A percentile compares a stretch with the other conserved stretches of the same genome.
Conservation (phyloP, 768 basidiomycete species). For the Rhodotorula taiwanensis region DNA sequence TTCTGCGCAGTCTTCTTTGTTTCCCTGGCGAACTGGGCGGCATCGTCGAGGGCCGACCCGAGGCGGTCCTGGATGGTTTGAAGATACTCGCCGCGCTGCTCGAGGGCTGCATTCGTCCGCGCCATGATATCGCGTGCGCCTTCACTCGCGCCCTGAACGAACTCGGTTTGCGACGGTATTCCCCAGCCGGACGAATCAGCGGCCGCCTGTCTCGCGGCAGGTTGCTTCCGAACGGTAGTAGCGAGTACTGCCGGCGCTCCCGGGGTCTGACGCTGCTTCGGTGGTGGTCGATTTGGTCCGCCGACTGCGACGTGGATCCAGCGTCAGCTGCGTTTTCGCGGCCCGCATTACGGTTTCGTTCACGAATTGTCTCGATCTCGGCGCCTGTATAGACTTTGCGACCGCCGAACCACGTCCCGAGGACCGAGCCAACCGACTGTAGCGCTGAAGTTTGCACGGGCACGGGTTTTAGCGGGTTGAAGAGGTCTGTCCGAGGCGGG, state of each 20-base stretch:
- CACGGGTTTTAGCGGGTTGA: slow-evolving; percentile 16
- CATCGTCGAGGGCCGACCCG: slow-evolving; percentile 23
- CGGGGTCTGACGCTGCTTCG: slow-evolving; percentile 9
- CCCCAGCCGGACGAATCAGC: neutral
- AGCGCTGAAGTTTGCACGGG: slow-evolving; percentile 16
- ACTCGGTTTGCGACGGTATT: slow-evolving; percentile 3
- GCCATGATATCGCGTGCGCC: slow-evolving; percentile 27
- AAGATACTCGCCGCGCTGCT: slow-evolving; percentile 37
- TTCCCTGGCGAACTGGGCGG: slow-evolving; percentile 33
- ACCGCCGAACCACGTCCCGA: slow-evolving; percentile 25
- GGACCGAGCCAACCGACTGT: slow-evolving; percentile 4
- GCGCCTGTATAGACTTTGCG: slow-evolving; percentile 24
- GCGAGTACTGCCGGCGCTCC: slow-evolving; percentile 11
- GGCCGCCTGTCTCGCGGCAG: no score
- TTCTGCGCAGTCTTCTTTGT: slow-evolving; percentile 18
- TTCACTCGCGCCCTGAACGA: slow-evolving; percentile 27
- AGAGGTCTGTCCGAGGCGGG: slow-evolving; percentile 12
- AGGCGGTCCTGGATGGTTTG: slow-evolving; percentile 34
- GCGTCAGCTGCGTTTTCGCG: slow-evolving; percentile 4
- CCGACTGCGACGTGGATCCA: slow-evolving; percentile 15
- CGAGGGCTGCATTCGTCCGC: slow-evolving; percentile 34
- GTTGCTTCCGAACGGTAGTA: slow-evolving; percentile 1
- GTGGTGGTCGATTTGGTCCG: slow-evolving; percentile 32
- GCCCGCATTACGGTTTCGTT: no score
- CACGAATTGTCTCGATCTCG: slow-evolving; percentile 30